Conservation (phyloP, 139 green algal genomes). For the Volvox africanus region DNA sequence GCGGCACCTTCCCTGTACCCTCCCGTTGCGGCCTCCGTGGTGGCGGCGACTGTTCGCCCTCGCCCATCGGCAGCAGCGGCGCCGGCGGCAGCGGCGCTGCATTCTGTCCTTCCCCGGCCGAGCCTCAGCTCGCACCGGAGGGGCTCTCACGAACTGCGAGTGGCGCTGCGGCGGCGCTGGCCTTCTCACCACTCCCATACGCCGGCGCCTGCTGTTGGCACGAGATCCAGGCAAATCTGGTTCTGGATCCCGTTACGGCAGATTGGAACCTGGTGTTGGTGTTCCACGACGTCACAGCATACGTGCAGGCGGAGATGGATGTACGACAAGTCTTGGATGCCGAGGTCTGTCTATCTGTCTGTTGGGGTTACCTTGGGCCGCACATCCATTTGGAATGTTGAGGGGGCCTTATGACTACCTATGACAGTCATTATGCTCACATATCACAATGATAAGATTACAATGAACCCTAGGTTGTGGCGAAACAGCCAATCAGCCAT, state of each 20-base stretch:
- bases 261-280: constrained; percentile 27
- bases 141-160: neutral
- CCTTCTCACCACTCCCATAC: neutral
- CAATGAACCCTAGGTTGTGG: no score
- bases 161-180: neutral
- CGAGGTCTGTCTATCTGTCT: no score
- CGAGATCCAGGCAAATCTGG: constrained; percentile 34
- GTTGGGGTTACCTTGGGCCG: no score
- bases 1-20: no score
- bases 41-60: neutral
- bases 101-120: no score
- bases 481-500: no score
- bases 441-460: no score
- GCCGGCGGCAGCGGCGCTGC: neutral
- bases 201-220: constrained; percentile 20
- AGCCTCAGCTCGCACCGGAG: no score
- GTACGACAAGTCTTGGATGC: constrained; percentile 45
- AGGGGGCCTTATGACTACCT: no score
- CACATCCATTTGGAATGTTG: no score
- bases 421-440: no score
- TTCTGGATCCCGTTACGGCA: neutral
- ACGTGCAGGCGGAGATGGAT: constrained; percentile 48
- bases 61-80: neutral
- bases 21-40: neutral
- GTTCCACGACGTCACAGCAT: constrained; percentile 40